A percentile compares a stretch with the other conserved stretches of the same genome.
Evolutionary conservation across 352 stramenopile genomes (phyloP).

Genomic region (Phytophthora niederhauseri): DNA sequence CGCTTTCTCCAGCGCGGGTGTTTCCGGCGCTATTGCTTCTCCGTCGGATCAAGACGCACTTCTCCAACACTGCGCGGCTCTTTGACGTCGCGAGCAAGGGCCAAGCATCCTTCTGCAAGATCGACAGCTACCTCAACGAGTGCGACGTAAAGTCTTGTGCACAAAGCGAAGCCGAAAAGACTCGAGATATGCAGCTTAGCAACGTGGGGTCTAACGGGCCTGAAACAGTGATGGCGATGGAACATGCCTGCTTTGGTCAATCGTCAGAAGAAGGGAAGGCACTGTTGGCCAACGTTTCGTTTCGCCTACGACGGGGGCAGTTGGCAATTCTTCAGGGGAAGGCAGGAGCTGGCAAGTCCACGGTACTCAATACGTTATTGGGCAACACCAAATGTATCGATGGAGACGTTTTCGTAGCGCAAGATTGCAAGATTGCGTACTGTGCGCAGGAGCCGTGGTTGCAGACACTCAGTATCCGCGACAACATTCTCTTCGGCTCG

Average conservation of each 20-base stretch:
- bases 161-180: conserved; percentile 9
- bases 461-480: conserved; percentile 95
- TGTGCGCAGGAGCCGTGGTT: conserved; percentile 95
- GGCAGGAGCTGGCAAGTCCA: conserved; percentile 69
- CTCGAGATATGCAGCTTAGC: conserved; percentile 1
- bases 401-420: conserved; percentile 45
- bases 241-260: conserved; percentile 53
- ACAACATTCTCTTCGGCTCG: conserved; percentile 97
- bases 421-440: conserved; percentile 64
- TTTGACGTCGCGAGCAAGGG: conserved; percentile 34
- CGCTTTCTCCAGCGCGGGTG: conserved; percentile 38
- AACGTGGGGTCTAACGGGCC: conserved; percentile 5
- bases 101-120: conserved; percentile 32
- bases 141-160: conserved; percentile 10
- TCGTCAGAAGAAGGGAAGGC: conserved; percentile 30
- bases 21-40: conserved; percentile 46
- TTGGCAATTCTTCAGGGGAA: conserved; percentile 66
- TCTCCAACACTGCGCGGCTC: conserved; percentile 33
- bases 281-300: conserved; percentile 63
- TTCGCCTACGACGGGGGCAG: conserved; percentile 49
- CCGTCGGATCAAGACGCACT: conserved; percentile 39
- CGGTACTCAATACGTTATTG: conserved; percentile 56
- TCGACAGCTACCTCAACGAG: conserved; percentile 30
- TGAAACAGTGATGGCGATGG: conserved; percentile 42
- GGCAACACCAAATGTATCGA: conserved; percentile 50